Base-by-base conservation (phyloP, 2,329 filamentous ascomycete species). In the Xylariaceae sp. region DNA sequence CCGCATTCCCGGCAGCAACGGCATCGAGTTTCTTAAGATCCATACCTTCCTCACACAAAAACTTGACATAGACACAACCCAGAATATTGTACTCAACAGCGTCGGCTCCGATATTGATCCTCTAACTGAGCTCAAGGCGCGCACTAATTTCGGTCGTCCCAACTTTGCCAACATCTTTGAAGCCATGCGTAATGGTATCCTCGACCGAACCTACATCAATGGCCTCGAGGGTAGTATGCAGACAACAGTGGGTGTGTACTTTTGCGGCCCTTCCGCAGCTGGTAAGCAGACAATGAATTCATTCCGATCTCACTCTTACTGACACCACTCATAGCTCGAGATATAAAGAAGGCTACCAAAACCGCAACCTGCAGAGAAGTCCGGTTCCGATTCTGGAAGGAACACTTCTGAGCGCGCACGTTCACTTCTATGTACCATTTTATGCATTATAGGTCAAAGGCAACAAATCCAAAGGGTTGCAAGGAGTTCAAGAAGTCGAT, bases 331-430 rank as follows among this genome's bases (percentile, higher is more conserved):
- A 79, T 84, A 76, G 94, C 94, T 6, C 85, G 92, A 65, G 86
- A 91, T 69, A 97, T 99, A 73, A 89, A 90, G 75, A 85, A 86
- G 71, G 93, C 94, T 14, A 90, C 91, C 65, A 90, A 89, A 70
- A 74, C 80, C 50, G 88, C 89, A 14, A 90, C 87, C 11, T 87
- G 84, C 33, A 85, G 85, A 61, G 90, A 96, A 66, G 92, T 99
- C 55, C 86, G 88, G 69, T 99, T 98, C 79, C 90, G 91, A 68
- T 99, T 99, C 81, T 99, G 95, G 95, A 99, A 99, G 80, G 95
- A 99, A 77, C 94, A 99, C 72, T 88, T 88, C 72, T 88, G 82
- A 72, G 57, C 56, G 60, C 58, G 52, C 50, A 48, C 63, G 48
- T 56, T 57, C 46, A 21, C 21, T 64, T 53, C 36, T 40, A 53